These are phyloP conservation scores for Cryphonectria parasitica DNA, from an alignment of 2,329 filamentous ascomycete species.

Conservation along the genomic window DNA sequence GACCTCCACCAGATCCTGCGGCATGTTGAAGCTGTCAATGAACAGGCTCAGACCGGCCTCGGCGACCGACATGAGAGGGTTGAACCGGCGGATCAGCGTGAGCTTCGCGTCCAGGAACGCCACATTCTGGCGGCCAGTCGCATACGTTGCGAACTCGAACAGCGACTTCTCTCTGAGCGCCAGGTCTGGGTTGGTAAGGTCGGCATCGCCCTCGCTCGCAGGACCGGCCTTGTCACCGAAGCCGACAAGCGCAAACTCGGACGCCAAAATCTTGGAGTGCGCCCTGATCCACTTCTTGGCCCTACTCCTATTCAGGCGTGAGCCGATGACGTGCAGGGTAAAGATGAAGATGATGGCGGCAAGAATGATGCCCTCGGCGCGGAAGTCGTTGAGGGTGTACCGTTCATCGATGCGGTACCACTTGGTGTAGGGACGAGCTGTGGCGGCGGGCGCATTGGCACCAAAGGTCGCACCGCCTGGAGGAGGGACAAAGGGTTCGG, in stretches of 20 bases:
- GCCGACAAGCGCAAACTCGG: slow-evolving; percentile 87
- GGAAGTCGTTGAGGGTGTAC: slow-evolving; percentile 81
- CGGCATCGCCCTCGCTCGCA: slow-evolving; percentile 44
- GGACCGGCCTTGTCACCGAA: slow-evolving; percentile 64
- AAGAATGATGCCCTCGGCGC: slow-evolving; percentile 81
- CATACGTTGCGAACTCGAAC: slow-evolving; percentile 85
- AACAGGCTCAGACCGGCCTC: slow-evolving; percentile 76
- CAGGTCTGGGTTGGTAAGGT: slow-evolving; percentile 39
- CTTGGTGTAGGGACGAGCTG: slow-evolving; percentile 75
- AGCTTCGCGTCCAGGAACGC: slow-evolving; percentile 89
- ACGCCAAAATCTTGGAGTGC: slow-evolving; percentile 71
- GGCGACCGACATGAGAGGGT: slow-evolving; percentile 65
- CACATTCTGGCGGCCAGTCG: slow-evolving; percentile 88
- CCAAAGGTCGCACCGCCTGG: slow-evolving; percentile 47
- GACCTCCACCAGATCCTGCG: slow-evolving; percentile 75
- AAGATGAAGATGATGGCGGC: slow-evolving; percentile 75
- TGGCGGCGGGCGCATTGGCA: slow-evolving; percentile 50
- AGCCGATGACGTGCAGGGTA: slow-evolving; percentile 79
- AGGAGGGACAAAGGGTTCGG: slow-evolving; percentile 51
- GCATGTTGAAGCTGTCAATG: slow-evolving; percentile 73
- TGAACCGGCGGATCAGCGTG: slow-evolving; percentile 82
- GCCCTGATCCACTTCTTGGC: slow-evolving; percentile 80
- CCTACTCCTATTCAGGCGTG: slow-evolving; percentile 76
- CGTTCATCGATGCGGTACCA: slow-evolving; percentile 99
- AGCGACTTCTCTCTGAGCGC: slow-evolving; percentile 83